Evolutionary conservation across 2,329 filamentous ascomycete species (phyloP).

Genomic region (Exserohilum turcica): DNA sequence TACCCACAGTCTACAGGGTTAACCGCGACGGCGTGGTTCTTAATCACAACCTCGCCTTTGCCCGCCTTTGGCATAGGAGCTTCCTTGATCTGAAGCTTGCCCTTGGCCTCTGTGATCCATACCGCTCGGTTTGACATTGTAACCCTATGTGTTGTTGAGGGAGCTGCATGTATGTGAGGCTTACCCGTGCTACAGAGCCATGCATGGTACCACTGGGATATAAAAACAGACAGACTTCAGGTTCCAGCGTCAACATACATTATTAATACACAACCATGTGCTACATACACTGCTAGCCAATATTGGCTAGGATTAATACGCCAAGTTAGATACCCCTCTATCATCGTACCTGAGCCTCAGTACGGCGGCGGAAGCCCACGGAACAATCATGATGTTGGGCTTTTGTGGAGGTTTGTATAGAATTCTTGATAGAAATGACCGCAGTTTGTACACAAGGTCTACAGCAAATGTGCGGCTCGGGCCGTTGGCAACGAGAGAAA

Average conservation of each 20-base stretch:
- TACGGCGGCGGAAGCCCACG: not conserved
- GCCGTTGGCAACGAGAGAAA: not conserved
- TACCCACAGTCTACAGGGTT: conserved; percentile 42
- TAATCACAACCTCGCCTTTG: conserved; percentile 41
- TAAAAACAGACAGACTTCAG: too few species aligned
- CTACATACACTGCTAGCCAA: not conserved
- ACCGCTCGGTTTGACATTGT: conserved; percentile 43
- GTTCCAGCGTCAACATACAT: not conserved
- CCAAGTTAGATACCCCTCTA: not conserved
- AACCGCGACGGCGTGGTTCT: conserved; percentile 42
- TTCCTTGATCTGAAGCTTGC: conserved; percentile 37
- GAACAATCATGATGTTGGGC: conserved; percentile 3
- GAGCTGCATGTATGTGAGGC: not conserved
- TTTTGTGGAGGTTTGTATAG: not conserved
- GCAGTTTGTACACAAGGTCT: not conserved
- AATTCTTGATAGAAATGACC: conserved; percentile 4
- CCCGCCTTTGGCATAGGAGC: conserved; percentile 35
- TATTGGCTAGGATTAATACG: not conserved
- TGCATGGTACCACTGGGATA: not conserved
- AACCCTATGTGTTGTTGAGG: not conserved
- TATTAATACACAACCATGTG: not conserved
- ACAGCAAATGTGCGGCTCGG: not conserved
- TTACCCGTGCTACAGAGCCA: not conserved
- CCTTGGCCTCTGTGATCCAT: conserved; percentile 38
- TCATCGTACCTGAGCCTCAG: conserved; percentile 1